Evolutionary conservation across 108 stramenopile genomes (phyloP).

Genomic region (Nitzschia sp.): DNA sequence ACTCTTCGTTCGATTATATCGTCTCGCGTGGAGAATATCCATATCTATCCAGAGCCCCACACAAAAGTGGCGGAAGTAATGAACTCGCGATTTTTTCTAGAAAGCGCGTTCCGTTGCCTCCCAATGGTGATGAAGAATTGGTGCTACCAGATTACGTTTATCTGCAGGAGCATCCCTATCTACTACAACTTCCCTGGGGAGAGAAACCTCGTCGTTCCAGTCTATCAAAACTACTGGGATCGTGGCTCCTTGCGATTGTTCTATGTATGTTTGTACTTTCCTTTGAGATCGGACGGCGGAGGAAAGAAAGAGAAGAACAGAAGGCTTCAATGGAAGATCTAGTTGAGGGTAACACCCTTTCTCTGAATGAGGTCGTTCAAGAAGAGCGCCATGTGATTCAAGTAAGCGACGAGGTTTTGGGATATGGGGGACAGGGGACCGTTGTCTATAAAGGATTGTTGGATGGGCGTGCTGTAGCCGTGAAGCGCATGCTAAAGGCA

Average conservation of each 20-base stretch:
- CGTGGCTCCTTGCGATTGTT: conserved; percentile 82
- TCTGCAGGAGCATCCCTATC: conserved; percentile 14
- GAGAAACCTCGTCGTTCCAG: conserved; percentile 4
- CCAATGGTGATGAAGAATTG: too few relatives aligned
- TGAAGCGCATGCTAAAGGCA: conserved; percentile 92
- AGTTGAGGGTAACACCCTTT: neutral
- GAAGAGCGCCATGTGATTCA: conserved; percentile 60
- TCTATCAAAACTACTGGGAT: conserved; percentile 63
- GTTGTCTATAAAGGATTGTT: conserved; percentile 91
- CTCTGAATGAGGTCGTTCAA: conserved; percentile 7
- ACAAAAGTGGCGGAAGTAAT: too few relatives aligned
- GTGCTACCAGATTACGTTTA: conserved; percentile 33
- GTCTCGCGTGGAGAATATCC: too few relatives aligned
- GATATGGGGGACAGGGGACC: conserved; percentile 95
- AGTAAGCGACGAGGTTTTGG: conserved; percentile 84
- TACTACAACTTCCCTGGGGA: neutral
- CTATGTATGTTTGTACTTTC: conserved; percentile 75
- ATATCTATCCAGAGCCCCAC: too few relatives aligned
- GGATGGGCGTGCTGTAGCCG: conserved; percentile 89
- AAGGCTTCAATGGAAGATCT: conserved; percentile 3
- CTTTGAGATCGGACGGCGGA: conserved; percentile 81
- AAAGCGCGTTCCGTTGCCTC: too few relatives aligned
- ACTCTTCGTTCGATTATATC: too few relatives aligned
- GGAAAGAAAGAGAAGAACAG: conserved; percentile 52
- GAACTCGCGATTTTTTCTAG: too few relatives aligned